Evolutionary conservation across 768 basidiomycete species (phyloP).

Genomic region (Gymnopilus dilepis): DNA sequence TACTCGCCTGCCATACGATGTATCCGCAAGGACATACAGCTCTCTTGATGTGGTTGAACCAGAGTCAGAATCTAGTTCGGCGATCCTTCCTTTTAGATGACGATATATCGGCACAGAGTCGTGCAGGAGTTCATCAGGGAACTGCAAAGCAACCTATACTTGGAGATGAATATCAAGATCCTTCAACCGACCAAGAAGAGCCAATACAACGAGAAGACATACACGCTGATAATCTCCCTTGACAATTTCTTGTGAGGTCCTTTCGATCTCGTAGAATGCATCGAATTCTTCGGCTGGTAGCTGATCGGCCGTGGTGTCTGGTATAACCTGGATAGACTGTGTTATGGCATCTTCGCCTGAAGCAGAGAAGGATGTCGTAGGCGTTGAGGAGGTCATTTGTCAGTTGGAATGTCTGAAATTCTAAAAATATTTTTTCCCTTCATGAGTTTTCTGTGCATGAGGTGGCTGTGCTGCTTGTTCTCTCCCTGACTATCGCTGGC

Average conservation of each 20-base stretch:
- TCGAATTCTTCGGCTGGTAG: slow-evolving; percentile 50
- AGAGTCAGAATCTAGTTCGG: slow-evolving; percentile 29
- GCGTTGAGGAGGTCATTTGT: slow-evolving; percentile 11
- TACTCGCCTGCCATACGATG: slow-evolving; percentile 91
- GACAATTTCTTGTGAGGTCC: slow-evolving; percentile 66
- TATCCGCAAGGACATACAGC: slow-evolving; percentile 93
- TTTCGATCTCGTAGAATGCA: slow-evolving; percentile 76
- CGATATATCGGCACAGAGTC: slow-evolving; percentile 87
- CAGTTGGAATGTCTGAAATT: neutral
- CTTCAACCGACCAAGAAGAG: neutral
- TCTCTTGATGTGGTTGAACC: slow-evolving; percentile 43
- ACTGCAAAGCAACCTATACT: slow-evolving; percentile 84
- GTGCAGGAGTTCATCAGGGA: slow-evolving; percentile 90
- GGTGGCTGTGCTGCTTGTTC: no score
- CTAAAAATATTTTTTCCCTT: no score
- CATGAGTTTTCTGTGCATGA: no score
- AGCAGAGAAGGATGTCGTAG: slow-evolving; percentile 31
- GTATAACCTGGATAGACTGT: slow-evolving; percentile 54
- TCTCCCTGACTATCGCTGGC: no score
- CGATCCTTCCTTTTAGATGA: slow-evolving; percentile 56
- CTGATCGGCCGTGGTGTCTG: slow-evolving; percentile 40
- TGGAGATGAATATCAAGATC: slow-evolving; percentile 6
- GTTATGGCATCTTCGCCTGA: slow-evolving; percentile 61
- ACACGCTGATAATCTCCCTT: slow-evolving; percentile 75
- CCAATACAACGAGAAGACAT: slow-evolving; percentile 25